These are phyloP conservation scores for Hypsizygus marmoreus DNA, from an alignment of 768 basidiomycete species.

Conservation along the genomic window DNA sequence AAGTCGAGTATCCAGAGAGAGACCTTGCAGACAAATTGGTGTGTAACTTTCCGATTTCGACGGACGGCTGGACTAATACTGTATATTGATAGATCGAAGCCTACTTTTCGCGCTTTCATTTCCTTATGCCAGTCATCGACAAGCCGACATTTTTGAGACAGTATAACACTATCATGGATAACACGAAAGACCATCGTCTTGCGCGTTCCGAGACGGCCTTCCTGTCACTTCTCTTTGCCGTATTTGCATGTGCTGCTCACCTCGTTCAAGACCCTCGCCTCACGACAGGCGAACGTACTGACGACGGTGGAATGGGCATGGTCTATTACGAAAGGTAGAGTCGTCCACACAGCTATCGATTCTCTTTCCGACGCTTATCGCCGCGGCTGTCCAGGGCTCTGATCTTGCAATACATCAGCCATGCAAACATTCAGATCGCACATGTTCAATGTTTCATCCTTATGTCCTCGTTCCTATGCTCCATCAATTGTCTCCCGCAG, in stretches of 20 bases:
- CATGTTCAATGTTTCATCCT: conserved; percentile 92
- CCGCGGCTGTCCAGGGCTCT: conserved; percentile 58
- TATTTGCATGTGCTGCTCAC: conserved; percentile 87
- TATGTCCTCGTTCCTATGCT: conserved; percentile 89
- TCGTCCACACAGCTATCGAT: conserved; percentile 10
- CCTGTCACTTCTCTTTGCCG: conserved; percentile 79
- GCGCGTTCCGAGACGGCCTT: conserved; percentile 72
- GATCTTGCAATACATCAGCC: conserved; percentile 89
- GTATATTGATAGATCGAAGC: conserved; percentile 65
- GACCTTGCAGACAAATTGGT: conserved; percentile 88
- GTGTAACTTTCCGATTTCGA: conserved; percentile 30
- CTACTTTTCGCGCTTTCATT: conserved; percentile 87
- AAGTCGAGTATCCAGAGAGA: conserved; percentile 84
- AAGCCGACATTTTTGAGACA: conserved; percentile 79
- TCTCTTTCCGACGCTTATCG: conserved; percentile 17
- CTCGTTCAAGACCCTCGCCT: conserved; percentile 76
- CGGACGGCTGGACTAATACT: conserved; percentile 22
- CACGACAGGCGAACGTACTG: conserved; percentile 52
- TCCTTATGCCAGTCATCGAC: conserved; percentile 84
- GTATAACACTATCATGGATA: conserved; percentile 77
- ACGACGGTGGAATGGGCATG: conserved; percentile 89
- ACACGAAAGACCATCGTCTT: conserved; percentile 50
- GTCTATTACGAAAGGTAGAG: conserved; percentile 84
- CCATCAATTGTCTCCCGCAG: conserved; percentile 91
- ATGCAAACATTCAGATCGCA: conserved; percentile 78